phyloP scores from a whole-genome alignment of 192 early-diverging fungal genomes.

The Mortierella claussenii region DNA sequence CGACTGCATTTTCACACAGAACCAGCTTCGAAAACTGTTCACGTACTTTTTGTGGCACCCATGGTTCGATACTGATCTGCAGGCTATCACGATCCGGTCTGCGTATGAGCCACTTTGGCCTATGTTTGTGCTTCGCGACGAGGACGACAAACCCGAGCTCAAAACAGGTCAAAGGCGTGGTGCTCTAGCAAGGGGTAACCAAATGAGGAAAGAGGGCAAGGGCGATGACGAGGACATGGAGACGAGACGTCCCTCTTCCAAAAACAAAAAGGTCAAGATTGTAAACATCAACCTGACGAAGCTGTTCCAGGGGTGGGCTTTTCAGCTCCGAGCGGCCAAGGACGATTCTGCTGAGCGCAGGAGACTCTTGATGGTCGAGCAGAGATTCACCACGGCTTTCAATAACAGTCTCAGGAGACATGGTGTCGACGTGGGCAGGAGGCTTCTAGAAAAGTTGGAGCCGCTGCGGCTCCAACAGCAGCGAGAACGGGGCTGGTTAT shows the following conservation, averaged over 20 bases:
- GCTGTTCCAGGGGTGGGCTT: background rate
- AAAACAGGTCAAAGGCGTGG: background rate
- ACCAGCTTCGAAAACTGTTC: conserved; percentile 27
- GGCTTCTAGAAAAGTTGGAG: background rate
- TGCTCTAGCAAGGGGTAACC: background rate
- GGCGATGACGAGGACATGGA: background rate
- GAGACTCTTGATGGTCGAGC: conserved; percentile 1
- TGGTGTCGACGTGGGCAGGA: too few species aligned
- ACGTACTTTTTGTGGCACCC: conserved; percentile 32
- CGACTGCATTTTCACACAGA: background rate
- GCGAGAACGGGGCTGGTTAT: background rate
- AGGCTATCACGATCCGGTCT: conserved; percentile 26
- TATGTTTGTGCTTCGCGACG: conserved; percentile 21
- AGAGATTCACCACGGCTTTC: background rate
- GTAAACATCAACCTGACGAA: too few species aligned
- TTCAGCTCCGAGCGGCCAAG: background rate
- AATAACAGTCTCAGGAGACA: background rate
- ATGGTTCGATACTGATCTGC: conserved; percentile 30
- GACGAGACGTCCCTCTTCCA: too few species aligned
- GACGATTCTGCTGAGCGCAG: background rate
- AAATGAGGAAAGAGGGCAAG: background rate
- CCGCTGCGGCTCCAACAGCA: background rate
- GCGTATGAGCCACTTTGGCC: conserved; percentile 25
- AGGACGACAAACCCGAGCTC: background rate
- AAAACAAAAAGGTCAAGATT: too few species aligned